phyloP scores from a whole-genome alignment of 352 stramenopile genomes.

The Phytophthora foliorum region DNA sequence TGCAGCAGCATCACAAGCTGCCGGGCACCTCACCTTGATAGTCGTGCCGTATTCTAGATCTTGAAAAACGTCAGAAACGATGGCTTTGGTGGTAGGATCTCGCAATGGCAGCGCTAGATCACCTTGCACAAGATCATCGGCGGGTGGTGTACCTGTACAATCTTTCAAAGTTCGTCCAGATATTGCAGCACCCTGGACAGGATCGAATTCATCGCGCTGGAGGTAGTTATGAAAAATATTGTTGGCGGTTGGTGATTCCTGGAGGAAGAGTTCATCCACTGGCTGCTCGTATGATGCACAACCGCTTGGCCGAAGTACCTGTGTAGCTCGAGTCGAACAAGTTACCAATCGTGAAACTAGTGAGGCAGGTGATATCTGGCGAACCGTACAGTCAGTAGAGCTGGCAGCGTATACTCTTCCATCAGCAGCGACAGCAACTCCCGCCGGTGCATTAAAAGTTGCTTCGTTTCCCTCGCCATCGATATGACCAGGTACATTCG shows the following conservation, averaged over 20 bases:
- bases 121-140: slow-evolving; percentile 84
- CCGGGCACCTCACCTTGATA: slow-evolving; percentile 86
- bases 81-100: slow-evolving; percentile 20
- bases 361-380: slow-evolving; percentile 79
- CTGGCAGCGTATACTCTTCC: slow-evolving; percentile 94
- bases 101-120: slow-evolving; percentile 55
- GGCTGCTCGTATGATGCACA: slow-evolving; percentile 96
- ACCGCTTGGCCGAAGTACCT: slow-evolving; percentile 92
- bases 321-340: slow-evolving; percentile 82
- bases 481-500: slow-evolving; percentile 60
- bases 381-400: slow-evolving; percentile 89
- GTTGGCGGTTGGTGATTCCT: slow-evolving; percentile 74
- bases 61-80: slow-evolving; percentile 68
- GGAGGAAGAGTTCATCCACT: slow-evolving; percentile 89
- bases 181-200: slow-evolving; percentile 57
- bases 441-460: slow-evolving; percentile 91
- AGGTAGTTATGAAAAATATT: slow-evolving; percentile 96
- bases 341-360: slow-evolving; percentile 71
- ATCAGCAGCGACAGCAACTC: slow-evolving; percentile 89
- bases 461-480: slow-evolving; percentile 92
- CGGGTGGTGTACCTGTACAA: slow-evolving; percentile 92
- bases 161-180: slow-evolving; percentile 85
- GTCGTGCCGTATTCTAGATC: slow-evolving; percentile 91
- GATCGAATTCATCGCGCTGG: slow-evolving; percentile 50
- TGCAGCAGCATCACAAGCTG: slow-evolving; percentile 49